Evolutionary conservation across 139 green algal genomes (phyloP).

Genomic region (Trebouxia sp.): DNA sequence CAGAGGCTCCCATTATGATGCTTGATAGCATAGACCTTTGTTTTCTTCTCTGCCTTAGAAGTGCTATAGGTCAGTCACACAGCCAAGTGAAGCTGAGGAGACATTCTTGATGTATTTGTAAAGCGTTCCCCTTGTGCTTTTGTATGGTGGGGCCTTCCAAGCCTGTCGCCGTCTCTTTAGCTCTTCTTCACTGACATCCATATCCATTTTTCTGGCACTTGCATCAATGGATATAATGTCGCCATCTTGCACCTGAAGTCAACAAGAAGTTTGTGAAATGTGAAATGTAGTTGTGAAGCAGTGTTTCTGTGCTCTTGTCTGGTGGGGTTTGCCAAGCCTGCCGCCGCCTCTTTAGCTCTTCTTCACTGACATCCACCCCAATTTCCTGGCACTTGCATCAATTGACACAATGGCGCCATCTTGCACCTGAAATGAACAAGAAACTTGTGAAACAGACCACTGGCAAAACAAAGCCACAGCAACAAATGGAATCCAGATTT

Average conservation of each 20-base stretch:
- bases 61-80: conserved; percentile 87
- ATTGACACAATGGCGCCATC: too few relatives aligned
- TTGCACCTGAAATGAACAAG: too few relatives aligned
- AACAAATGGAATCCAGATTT: too few relatives aligned
- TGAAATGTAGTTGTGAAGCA: neutral
- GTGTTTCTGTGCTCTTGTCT: neutral
- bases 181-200: conserved; percentile 76
- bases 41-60: too few relatives aligned
- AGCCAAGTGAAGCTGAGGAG: conserved; percentile 79
- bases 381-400: too few relatives aligned
- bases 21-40: too few relatives aligned
- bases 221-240: conserved; percentile 94
- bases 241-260: conserved; percentile 70
- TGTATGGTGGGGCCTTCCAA: conserved; percentile 83
- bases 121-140: conserved; percentile 84
- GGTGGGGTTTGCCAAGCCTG: too few relatives aligned
- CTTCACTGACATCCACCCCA: neutral
- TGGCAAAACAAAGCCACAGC: too few relatives aligned
- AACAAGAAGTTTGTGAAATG: neutral
- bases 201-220: conserved; percentile 78
- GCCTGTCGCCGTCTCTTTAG: conserved; percentile 56
- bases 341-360: neutral
- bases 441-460: too few relatives aligned
- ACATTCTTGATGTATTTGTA: conserved; percentile 99
- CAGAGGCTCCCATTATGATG: too few relatives aligned